Conservation (phyloP, 1,284 basidiomycete genomes). For the Volvariella volvacea region DNA sequence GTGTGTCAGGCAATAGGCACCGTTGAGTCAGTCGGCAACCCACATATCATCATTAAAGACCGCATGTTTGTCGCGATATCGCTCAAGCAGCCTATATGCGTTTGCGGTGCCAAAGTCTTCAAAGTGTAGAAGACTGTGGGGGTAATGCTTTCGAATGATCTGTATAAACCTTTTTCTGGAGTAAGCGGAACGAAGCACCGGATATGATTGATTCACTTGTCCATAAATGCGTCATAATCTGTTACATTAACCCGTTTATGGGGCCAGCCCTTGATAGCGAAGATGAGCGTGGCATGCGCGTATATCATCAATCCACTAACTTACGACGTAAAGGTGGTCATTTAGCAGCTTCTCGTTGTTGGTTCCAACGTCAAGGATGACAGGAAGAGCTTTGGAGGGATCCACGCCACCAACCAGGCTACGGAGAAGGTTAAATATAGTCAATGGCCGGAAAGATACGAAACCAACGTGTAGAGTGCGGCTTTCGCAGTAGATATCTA, state of each 20-base stretch:
- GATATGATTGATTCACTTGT: constrained; percentile 40
- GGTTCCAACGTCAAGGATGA: constrained; percentile 75
- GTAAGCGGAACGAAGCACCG: too few species aligned
- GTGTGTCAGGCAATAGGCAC: background rate
- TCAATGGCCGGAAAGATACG: background rate
- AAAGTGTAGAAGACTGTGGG: constrained; percentile 57
- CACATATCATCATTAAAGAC: constrained; percentile 81
- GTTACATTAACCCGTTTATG: constrained; percentile 57
- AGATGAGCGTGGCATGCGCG: background rate
- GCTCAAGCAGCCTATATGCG: constrained; percentile 64
- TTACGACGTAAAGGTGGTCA: constrained; percentile 62
- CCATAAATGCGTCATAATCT: constrained; percentile 62
- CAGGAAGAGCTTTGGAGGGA: constrained; percentile 58
- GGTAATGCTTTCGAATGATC: constrained; percentile 40
- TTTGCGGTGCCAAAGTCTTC: constrained; percentile 77
- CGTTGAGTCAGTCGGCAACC: constrained; percentile 24
- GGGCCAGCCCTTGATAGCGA: constrained; percentile 50
- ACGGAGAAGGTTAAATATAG: background rate
- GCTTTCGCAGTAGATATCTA: constrained; percentile 87
- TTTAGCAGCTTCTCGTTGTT: constrained; percentile 60
- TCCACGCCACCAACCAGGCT: constrained; percentile 79
- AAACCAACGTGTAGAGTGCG: constrained; percentile 68
- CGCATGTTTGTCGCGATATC: constrained; percentile 60
- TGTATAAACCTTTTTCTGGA: constrained; percentile 41
- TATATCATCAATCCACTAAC: constrained; percentile 14